Conservation (phyloP, 176 grass and related monocot genomes). For the Zizania latifolia region DNA sequence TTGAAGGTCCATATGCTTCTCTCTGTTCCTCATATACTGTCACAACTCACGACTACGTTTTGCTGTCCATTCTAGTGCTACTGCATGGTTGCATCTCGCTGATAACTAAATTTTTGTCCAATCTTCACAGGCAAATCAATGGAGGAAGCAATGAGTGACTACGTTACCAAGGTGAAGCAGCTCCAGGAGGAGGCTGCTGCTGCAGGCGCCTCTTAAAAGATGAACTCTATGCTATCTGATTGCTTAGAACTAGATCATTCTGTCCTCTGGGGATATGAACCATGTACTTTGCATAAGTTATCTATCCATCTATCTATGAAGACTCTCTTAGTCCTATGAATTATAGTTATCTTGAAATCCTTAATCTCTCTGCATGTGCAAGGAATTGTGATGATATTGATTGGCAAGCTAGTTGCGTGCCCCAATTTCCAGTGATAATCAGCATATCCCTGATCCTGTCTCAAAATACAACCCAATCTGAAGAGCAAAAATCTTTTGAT, state of each 20-base stretch:
- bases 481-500: background rate
- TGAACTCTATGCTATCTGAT: constrained; percentile 3
- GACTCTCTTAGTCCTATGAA: background rate
- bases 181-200: constrained; percentile 48
- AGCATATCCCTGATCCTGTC: background rate
- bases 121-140: constrained; percentile 51
- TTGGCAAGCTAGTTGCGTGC: background rate
- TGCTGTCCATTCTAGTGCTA: background rate
- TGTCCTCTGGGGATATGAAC: constrained; percentile 26
- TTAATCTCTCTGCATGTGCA: background rate
- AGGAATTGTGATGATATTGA: background rate
- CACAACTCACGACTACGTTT: too few species aligned
- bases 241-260: constrained; percentile 3
- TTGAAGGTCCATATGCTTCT: too few species aligned
- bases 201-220: constrained; percentile 13
- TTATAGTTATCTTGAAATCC: background rate
- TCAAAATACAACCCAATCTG: background rate
- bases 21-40: too few species aligned
- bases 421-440: background rate
- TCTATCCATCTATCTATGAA: constrained; percentile 4
- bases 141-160: constrained; percentile 76
- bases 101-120: background rate
- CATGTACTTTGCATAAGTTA: constrained; percentile 15
- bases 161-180: constrained; percentile 88
- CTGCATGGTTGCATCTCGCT: too few species aligned